Evolutionary conservation across 441 rosid species (phyloP).

Genomic region (Geranium incanum): DNA sequence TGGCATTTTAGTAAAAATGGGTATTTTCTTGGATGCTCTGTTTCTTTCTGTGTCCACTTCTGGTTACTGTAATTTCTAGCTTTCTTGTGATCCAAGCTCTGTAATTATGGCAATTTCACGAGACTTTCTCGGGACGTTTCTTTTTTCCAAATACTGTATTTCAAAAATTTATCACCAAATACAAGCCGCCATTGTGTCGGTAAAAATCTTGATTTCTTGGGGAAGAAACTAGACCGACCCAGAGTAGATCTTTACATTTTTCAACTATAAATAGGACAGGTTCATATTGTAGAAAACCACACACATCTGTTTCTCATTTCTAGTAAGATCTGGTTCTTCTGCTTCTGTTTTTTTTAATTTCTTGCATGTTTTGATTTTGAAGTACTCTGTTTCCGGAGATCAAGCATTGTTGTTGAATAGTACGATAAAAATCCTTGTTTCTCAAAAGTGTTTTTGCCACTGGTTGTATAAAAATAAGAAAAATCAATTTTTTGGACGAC

Average conservation of each 20-base stretch:
- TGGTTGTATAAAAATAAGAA: not conserved
- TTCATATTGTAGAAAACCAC: not conserved
- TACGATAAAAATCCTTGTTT: not conserved
- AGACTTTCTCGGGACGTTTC: not conserved
- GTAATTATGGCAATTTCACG: not conserved
- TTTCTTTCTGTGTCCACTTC: not conserved
- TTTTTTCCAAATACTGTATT: not conserved
- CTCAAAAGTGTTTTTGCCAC: not conserved
- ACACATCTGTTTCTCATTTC: not conserved
- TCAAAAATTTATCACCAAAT: not conserved
- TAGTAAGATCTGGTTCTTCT: not conserved
- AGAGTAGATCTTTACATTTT: not conserved
- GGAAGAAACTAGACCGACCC: constrained; percentile 3
- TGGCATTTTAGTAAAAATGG: not conserved
- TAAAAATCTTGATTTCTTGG: not conserved
- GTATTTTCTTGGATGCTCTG: not conserved
- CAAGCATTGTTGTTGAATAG: not conserved
- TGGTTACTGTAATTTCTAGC: not conserved
- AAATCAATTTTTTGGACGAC: not conserved
- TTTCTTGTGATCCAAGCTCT: not conserved
- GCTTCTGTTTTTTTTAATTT: not conserved
- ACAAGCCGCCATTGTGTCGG: not conserved
- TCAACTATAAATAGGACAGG: not conserved
- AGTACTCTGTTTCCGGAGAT: not conserved
- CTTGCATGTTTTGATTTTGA: not conserved